Evolutionary conservation across 768 basidiomycete species (phyloP), one percentile per base, ranked within the genome.

Genomic region (Rhizopogon rudus): DNA sequence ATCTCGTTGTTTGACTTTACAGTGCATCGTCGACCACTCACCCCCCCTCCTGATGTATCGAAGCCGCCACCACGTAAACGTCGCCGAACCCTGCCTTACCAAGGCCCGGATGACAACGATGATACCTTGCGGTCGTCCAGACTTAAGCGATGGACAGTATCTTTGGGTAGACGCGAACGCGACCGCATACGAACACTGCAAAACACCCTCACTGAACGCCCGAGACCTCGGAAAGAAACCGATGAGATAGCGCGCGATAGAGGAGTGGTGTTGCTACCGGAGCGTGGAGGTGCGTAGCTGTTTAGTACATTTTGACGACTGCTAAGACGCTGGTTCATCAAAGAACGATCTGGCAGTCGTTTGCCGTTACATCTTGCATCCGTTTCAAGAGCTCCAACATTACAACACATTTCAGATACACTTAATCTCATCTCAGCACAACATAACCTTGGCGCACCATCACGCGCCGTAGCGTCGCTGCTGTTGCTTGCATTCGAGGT

Each of bases 1-100:
- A 91, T 92, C 31, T 90, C 90, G 2, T 70, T 93, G 14, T 89
- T 92, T 58, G 89, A 90, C 68, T 86, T 87, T 22, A 88, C 88
- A 1, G 81, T 82, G 0, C 82, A 86, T 60, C 82, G 85, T 60
- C 80, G 86, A 41, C 82, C 82, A 2, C 80, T 81, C 0, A 83
- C 87, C 1, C 86, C 87, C 4, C 82, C 83, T 1, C 78, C 79
- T n/a, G 73, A 84, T 40, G 65, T 74, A 1, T 79, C 86, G 8
- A 87, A 87, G 61, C 79, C 77, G 6, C 76, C 83, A 12, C 74
- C 80, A 10, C 86, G 88, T 60, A 88, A 91, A 56, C 81, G 87
- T 42, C 79, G 86, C n/a, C 77, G 81, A 29, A 72, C 74, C 1
- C 65, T 88, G 35, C 87, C 88, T 3, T 90, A 88, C 66, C 88